Evolutionary conservation across 2,329 filamentous ascomycete genomes (phyloP).

Genomic region (Cordyceps cicadae): DNA sequence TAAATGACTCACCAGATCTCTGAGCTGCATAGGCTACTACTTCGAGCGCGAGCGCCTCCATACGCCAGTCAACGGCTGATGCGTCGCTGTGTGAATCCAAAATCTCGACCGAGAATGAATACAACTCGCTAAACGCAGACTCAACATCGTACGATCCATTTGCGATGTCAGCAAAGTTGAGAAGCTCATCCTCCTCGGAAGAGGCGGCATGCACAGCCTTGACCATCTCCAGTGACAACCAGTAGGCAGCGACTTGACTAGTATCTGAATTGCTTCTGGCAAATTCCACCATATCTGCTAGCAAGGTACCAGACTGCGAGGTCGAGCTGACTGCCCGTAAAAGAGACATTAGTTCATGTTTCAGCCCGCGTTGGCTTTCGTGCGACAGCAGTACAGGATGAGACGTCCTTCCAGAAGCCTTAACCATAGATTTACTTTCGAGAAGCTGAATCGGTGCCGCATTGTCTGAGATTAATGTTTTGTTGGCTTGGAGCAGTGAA

Average conservation of each 20-base stretch:
- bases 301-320: conserved; percentile 52
- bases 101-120: conserved; percentile 57
- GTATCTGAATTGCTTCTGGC: conserved; percentile 50
- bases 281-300: conserved; percentile 56
- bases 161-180: conserved; percentile 42
- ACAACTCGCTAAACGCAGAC: conserved; percentile 53
- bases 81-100: conserved; percentile 47
- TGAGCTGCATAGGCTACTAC: conserved; percentile 67
- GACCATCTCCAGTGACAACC: conserved; percentile 68
- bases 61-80: conserved; percentile 54
- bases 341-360: conserved; percentile 49
- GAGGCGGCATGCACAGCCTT: conserved; percentile 46
- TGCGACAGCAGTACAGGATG: conserved; percentile 59
- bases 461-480: conserved; percentile 12
- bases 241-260: conserved; percentile 62
- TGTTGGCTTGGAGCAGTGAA: conserved; percentile 21
- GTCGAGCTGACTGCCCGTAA: conserved; percentile 47
- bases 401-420: conserved; percentile 12
- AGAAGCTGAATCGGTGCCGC: conserved; percentile 21
- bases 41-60: conserved; percentile 74
- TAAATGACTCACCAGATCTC: conserved; percentile 59
- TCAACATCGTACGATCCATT: conserved; percentile 35
- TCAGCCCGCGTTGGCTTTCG: conserved; percentile 58
- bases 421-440: conserved; percentile 11
- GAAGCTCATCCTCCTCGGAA: conserved; percentile 55